phyloP scores from a whole-genome alignment of 1,139 yeast genomes.

The Scheffersomyces titani region DNA sequence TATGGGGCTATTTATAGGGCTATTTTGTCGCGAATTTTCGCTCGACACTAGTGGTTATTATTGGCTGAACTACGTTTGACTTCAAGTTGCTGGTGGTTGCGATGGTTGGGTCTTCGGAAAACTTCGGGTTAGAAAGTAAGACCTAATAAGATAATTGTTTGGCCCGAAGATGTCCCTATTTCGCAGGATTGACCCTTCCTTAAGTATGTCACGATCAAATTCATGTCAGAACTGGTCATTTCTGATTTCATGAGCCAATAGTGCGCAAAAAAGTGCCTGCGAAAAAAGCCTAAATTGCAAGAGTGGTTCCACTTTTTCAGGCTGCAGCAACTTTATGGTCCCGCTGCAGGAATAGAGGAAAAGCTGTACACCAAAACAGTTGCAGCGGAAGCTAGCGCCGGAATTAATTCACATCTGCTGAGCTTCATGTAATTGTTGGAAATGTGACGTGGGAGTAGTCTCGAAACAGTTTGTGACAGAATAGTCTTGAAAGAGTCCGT shows the following conservation, averaged over 20 bases:
- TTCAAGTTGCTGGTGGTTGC: not conserved
- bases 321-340: not conserved
- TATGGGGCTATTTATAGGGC: not conserved
- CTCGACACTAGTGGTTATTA: not conserved
- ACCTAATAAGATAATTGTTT: not conserved
- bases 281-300: not conserved
- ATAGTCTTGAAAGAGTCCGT: not conserved
- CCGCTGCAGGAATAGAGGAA: not conserved
- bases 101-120: not conserved
- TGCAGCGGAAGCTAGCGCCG: not conserved
- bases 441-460: too few species aligned
- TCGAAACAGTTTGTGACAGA: not conserved
- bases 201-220: not conserved
- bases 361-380: not conserved
- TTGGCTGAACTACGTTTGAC: not conserved
- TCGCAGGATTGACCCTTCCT: not conserved
- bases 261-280: not conserved
- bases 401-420: not conserved
- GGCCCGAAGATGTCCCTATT: not conserved
- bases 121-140: not conserved
- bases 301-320: slow-evolving; percentile 14
- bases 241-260: not conserved
- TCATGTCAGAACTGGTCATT: not conserved
- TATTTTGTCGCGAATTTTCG: not conserved
- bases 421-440: slow-evolving; percentile 7